Base-by-base conservation (phyloP, 2,329 filamentous ascomycete genomes). In the Exophiala phaeomuriformis region DNA sequence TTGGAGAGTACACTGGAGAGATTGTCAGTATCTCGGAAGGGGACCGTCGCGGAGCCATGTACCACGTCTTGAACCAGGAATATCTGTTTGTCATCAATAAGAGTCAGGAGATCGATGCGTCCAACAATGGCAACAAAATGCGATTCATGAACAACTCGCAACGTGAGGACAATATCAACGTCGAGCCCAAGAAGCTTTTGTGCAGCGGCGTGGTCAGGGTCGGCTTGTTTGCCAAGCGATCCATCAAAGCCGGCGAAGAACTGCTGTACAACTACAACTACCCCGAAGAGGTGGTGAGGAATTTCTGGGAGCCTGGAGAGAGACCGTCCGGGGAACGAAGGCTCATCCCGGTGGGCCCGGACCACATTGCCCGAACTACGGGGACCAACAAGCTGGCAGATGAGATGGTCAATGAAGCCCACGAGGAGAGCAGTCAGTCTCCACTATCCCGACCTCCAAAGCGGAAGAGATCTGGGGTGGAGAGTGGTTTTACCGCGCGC, bases 1-100 rank as follows among this genome's bases (percentile, higher is more conserved):
- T 93, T 12, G 85, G 86, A 32, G 88, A 93, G 66, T 93, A 93
- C 66, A 82, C 82, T 1, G 88, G 88, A 44, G 88, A 93, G 66
- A 75, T 89, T 7, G 84, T 91, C 53, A 83, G 80, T 3, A 78
- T 80, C 37, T 77, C 82, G 45, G 86, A 90, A 66, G 82, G 81
- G 2, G 80, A 87, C 28, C 79, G 86, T 2, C 77, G 86, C 36
- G 83, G 84, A 54, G 79, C 80, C 5, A 68, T 69, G 5, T 72
- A 74, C 46, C 67, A 72, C 47, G 61, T 66, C 27, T 64, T 67
- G 30, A 64, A 63, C 3, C 59, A 67, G n/a, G 70, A 68, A 29
- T 75, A 81, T 57, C 67, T 80, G 1, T 82, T 82, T 63, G 68
- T 68, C 4, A 65, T 82, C 12, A 82, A 81, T 58, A 64, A 57